These are phyloP conservation scores for Hortaea werneckii DNA, from an alignment of 2,329 filamentous ascomycete species.

Conservation along the genomic window DNA sequence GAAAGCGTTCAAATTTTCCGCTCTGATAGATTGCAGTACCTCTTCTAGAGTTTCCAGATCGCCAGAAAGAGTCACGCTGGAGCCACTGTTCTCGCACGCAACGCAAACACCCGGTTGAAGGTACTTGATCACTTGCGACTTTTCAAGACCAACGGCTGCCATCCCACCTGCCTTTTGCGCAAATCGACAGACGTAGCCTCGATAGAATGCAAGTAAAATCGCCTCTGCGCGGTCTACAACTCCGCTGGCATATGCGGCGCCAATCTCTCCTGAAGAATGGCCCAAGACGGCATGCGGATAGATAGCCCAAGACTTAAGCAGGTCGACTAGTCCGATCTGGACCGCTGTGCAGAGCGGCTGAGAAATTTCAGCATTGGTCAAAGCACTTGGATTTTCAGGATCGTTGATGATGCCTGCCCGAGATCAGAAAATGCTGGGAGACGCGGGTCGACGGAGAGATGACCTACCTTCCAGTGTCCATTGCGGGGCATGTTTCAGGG, in stretches of 20 bases:
- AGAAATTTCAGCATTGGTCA: conserved; percentile 24
- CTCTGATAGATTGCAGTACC: too few species aligned
- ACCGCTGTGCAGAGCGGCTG: conserved; percentile 47
- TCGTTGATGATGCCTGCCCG: too few species aligned
- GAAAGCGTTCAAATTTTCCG: too few species aligned
- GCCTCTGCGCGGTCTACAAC: background rate
- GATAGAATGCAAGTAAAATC: background rate
- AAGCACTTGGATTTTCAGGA: conserved; percentile 1
- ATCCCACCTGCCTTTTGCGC: background rate
- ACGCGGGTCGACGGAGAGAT: too few species aligned
- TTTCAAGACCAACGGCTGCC: background rate
- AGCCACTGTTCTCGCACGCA: too few species aligned
- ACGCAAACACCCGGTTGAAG: too few species aligned
- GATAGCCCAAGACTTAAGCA: conserved; percentile 21
- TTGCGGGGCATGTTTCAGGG: too few species aligned
- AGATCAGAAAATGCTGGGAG: too few species aligned
- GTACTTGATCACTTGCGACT: too few species aligned
- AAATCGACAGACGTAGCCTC: background rate
- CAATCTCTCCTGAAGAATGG: conserved; percentile 8
- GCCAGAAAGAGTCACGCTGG: too few species aligned
- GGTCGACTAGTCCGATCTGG: conserved; percentile 40
- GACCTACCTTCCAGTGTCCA: too few species aligned
- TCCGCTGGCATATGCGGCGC: background rate
- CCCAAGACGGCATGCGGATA: conserved; percentile 15
- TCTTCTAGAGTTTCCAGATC: too few species aligned